Percentiles rank a stretch among this genome's conserved stretches.
Conservation (phyloP, 345 rosid genomes). For the Hevea brasiliensis region DNA sequence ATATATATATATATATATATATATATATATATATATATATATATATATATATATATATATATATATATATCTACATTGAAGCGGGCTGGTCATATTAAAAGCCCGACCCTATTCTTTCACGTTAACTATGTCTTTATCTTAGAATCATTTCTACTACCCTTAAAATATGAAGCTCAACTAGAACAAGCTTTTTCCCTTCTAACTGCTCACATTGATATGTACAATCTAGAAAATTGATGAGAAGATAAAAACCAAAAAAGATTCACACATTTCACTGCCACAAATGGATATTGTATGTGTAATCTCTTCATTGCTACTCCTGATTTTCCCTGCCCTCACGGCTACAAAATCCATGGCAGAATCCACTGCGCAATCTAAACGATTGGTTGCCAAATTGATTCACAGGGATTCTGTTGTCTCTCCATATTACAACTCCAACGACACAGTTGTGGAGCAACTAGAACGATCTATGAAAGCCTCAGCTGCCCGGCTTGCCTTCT, state of each 20-base stretch:
- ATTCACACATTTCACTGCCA: neutral
- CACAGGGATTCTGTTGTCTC: slow-evolving; percentile 38
- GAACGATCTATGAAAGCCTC: slow-evolving; percentile 29
- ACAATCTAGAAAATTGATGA: neutral
- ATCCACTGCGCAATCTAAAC: neutral
- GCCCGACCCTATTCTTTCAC: neutral
- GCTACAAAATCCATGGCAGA: neutral
- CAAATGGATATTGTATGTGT: neutral
- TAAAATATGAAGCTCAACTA: neutral
- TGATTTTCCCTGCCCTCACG: neutral
- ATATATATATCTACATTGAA: neutral
- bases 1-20: too few species aligned
- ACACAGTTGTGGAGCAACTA: slow-evolving; percentile 20
- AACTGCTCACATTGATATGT: neutral
- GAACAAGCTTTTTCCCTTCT: neutral
- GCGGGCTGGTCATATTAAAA: neutral
- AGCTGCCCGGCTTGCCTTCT: slow-evolving; percentile 28
- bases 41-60: too few species aligned
- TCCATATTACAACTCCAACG: slow-evolving; percentile 29
- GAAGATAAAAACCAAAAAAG: neutral
- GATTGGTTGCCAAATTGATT: slow-evolving; percentile 21
- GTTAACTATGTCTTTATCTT: neutral
- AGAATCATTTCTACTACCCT: neutral
- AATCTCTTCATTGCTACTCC: neutral
- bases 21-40: too few species aligned